Conservation (phyloP, 768 basidiomycete genomes). For the Cytidiella melzeri region DNA sequence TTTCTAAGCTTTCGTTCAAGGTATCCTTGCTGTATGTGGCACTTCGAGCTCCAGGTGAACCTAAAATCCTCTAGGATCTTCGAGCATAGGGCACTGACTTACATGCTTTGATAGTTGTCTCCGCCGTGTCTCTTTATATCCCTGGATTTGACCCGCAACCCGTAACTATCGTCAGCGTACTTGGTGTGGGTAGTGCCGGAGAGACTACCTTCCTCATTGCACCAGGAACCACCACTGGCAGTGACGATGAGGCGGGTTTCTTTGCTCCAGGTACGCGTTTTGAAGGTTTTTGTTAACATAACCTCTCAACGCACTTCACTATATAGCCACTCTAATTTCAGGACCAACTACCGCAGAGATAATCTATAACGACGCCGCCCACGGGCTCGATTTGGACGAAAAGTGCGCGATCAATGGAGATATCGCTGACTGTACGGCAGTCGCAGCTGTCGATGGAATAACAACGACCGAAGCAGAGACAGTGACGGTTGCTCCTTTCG, state of each 20-base stretch:
- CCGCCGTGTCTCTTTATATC: constrained; percentile 37
- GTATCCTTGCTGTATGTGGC: no score
- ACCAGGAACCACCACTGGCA: constrained; percentile 31
- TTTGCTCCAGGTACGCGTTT: constrained; percentile 32
- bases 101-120: constrained; percentile 15
- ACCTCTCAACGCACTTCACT: neutral
- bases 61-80: no score
- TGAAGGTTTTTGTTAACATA: no score
- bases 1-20: no score
- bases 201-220: constrained; percentile 37
- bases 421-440: constrained; percentile 23
- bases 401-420: constrained; percentile 22
- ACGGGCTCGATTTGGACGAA: constrained; percentile 15
- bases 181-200: constrained; percentile 37
- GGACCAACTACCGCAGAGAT: constrained; percentile 34
- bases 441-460: constrained; percentile 11
- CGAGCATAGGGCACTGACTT: no score
- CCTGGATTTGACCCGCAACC: constrained; percentile 41
- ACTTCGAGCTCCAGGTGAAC: no score
- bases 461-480: constrained; percentile 11
- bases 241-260: constrained; percentile 26
- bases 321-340: constrained; percentile 40
- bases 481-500: constrained; percentile 23
- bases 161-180: constrained; percentile 30
- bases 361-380: constrained; percentile 26